These are phyloP conservation scores for Sarocladium strictum DNA, from an alignment of 2,329 filamentous ascomycete genomes.

Conservation along the genomic window DNA sequence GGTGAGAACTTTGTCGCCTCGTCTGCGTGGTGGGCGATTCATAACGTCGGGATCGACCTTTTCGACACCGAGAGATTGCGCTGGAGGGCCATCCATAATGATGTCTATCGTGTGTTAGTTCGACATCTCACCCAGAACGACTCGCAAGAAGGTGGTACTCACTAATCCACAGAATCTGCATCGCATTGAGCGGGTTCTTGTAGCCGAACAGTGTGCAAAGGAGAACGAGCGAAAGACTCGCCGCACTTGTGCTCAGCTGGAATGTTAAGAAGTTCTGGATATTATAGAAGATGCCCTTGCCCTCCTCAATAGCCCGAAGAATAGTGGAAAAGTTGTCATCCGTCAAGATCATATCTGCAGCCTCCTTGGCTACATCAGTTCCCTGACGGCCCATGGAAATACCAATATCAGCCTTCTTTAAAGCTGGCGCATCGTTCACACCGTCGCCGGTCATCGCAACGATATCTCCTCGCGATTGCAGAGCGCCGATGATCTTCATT, in stretches of 20 bases:
- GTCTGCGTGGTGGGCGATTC: slow-evolving; percentile 76
- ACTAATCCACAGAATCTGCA: slow-evolving; percentile 99
- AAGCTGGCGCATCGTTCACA: slow-evolving; percentile 92
- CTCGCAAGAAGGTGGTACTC: slow-evolving; percentile 45
- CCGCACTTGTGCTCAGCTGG: slow-evolving; percentile 94
- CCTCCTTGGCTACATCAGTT: slow-evolving; percentile 95
- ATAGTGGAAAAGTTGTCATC: slow-evolving; percentile 91
- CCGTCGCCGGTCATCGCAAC: slow-evolving; percentile 99
- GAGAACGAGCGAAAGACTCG: slow-evolving; percentile 84
- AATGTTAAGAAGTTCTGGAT: slow-evolving; percentile 99
- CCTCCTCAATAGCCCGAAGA: slow-evolving; percentile 91
- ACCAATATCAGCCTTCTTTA: slow-evolving; percentile 97
- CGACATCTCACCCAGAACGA: neutral
- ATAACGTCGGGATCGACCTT: slow-evolving; percentile 92
- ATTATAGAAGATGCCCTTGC: slow-evolving; percentile 99
- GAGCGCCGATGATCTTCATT: slow-evolving; percentile 87
- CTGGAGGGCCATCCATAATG: slow-evolving; percentile 97
- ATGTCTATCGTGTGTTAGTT: slow-evolving; percentile 61
- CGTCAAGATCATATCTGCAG: slow-evolving; percentile 87
- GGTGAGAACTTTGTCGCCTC: slow-evolving; percentile 88
- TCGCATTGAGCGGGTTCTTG: slow-evolving; percentile 93
- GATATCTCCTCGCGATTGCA: slow-evolving; percentile 90
- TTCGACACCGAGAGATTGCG: slow-evolving; percentile 94
- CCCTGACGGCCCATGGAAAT: slow-evolving; percentile 94
- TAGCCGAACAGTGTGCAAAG: slow-evolving; percentile 89